Base-by-base conservation (phyloP, 352 stramenopile species). In the Thalassiosira hispida region DNA sequence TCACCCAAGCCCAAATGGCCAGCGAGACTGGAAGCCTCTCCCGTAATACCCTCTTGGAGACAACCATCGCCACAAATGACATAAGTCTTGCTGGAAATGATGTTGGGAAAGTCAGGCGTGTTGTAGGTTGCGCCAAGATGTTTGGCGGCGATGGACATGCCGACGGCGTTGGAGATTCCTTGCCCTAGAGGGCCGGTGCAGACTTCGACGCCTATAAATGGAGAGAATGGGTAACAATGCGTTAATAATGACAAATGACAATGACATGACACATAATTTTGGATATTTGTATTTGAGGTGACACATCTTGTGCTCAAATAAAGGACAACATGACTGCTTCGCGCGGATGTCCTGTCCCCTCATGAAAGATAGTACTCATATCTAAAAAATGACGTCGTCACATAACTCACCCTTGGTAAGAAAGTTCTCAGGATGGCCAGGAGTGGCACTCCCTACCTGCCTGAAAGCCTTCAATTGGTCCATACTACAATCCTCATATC, bases 11-110 rank as follows among this genome's bases (percentile, higher is more conserved):
- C 96, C 44, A 99, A 91, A 85, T 99, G 97, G 27, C 97, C 97
- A 9, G 97, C 97, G 29, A 99, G 91, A 62, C 95, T 98, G 67
- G 86, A 98, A 25, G 97, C 92, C 85, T 99, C 97, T 44, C 91
- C 95, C 33, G 95, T 97, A 35, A 99, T 92, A 62, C 97, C 97
- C 89, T 99, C 97, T 90, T 99, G 97, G 61, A 99, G 89, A 86
- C 97, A 99, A 46, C 97, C 97, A 83, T 99, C 97, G 64, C 97
- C 97, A 83, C 97, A 99, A 84, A 99, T 98, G 20, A 98, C 97
- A 85, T 97, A 99, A 73, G 97, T 99, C 91, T 97, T 98, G 91
- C 98, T 97, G 88, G 99, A 96, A 69, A 99, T 95, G 44, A 99
- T 90, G 70, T 96, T 88, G 69, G 96, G 94, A 52, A 98, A 95